These are phyloP conservation scores for Thinopyrum elongatum DNA, from an alignment of 176 grass and related monocot species.

Conservation along the genomic window DNA sequence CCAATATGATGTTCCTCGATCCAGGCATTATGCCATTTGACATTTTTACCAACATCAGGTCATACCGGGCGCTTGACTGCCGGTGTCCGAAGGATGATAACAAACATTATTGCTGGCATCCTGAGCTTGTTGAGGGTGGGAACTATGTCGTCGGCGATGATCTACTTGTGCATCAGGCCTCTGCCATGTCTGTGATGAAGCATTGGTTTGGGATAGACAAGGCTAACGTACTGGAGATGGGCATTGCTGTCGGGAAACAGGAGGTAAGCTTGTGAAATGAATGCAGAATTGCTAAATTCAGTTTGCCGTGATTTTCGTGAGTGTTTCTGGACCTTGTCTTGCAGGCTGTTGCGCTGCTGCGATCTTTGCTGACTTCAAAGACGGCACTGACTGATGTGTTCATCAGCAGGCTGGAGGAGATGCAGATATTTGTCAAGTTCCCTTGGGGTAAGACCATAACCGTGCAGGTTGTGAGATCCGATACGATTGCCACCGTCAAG, in stretches of 20 bases:
- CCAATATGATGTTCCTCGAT: neutral
- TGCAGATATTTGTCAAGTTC: neutral
- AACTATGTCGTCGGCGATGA: neutral
- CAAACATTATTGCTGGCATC: no score
- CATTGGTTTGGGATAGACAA: neutral
- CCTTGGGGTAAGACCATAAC: neutral
- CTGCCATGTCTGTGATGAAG: neutral
- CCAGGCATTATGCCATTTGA: neutral
- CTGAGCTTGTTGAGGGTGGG: neutral
- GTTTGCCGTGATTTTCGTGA: no score
- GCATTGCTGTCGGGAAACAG: neutral
- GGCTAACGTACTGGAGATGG: neutral
- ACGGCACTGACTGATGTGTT: slow-evolving; percentile 22
- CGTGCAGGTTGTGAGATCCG: neutral
- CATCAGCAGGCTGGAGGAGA: slow-evolving; percentile 3
- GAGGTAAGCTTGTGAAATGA: neutral
- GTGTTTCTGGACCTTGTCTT: neutral
- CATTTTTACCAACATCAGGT: neutral
- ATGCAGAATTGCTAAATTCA: no score
- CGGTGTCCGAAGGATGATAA: neutral
- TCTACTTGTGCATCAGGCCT: neutral
- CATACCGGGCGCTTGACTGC: neutral
- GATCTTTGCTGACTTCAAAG: neutral
- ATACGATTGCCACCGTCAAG: neutral
- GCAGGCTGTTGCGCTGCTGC: slow-evolving; percentile 5